A percentile compares a stretch with the other conserved stretches of the same genome.
phyloP scores from a whole-genome alignment of 495 filamentous ascomycete genomes.

The Sphaerosporella brunnea region DNA sequence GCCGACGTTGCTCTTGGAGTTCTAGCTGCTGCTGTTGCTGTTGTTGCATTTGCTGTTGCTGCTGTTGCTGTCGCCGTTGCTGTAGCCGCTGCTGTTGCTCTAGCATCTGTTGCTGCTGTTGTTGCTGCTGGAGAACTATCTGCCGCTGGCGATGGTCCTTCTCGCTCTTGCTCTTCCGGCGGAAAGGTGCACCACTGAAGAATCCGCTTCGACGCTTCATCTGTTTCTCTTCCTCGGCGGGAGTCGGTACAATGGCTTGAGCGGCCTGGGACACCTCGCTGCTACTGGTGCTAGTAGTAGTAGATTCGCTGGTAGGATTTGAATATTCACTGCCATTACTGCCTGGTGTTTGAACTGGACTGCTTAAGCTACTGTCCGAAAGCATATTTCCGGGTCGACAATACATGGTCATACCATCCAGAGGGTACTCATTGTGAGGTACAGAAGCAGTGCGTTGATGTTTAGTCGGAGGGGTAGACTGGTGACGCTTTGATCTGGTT shows the following conservation, averaged over 20 bases:
- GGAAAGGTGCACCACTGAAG: constrained; percentile 85
- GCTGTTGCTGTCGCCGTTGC: constrained; percentile 13
- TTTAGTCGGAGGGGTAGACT: too few relatives aligned
- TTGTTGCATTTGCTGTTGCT: constrained; percentile 11
- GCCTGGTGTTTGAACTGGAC: constrained; percentile 44
- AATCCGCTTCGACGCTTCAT: constrained; percentile 77
- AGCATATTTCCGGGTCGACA: constrained; percentile 63
- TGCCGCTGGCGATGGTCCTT: constrained; percentile 39
- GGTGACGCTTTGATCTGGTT: constrained; percentile 19
- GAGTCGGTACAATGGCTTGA: constrained; percentile 1
- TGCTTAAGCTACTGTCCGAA: constrained; percentile 67
- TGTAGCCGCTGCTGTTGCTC: constrained; percentile 15
- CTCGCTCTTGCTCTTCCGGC: constrained; percentile 73
- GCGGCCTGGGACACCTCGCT: constrained; percentile 3
- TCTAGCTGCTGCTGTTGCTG: constrained; percentile 14
- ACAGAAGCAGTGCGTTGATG: constrained; percentile 16
- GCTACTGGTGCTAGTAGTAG: constrained; percentile 5
- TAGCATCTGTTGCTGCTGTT: constrained; percentile 10
- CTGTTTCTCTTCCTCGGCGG: constrained; percentile 1
- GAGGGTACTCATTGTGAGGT: constrained; percentile 84
- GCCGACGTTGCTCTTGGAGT: constrained; percentile 18
- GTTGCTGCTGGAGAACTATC: constrained; percentile 20
- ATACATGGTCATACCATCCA: constrained; percentile 98
- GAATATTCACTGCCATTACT: constrained; percentile 89
- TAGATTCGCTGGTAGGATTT: constrained; percentile 36